phyloP scores from a whole-genome alignment of 805 yeast genomes.

The Candida silvicultrix region DNA sequence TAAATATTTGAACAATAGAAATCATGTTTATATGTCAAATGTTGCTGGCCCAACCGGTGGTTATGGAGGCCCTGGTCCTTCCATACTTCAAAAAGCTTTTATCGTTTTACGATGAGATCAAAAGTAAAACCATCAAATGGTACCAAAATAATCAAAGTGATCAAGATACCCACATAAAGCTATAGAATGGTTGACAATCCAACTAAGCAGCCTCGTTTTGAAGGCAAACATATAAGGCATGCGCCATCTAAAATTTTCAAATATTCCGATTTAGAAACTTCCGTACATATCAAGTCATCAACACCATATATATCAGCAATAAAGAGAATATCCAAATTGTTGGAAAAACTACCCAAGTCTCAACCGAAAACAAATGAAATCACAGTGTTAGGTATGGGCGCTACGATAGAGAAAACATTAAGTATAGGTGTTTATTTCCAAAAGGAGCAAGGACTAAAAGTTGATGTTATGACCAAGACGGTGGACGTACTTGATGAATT shows the following conservation, averaged over 20 bases:
- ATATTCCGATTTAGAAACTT: constrained; percentile 38
- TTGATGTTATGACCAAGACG: constrained; percentile 60
- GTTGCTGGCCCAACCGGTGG: background rate
- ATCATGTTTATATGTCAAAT: background rate
- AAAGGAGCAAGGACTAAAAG: constrained; percentile 38
- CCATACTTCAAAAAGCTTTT: too few species aligned
- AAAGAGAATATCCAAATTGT: constrained; percentile 51
- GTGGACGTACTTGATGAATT: constrained; percentile 72
- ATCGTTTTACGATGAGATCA: too few species aligned
- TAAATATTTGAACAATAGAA: too few species aligned
- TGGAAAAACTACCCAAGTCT: constrained; percentile 40
- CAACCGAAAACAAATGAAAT: constrained; percentile 39
- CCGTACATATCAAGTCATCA: constrained; percentile 50
- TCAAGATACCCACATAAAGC: background rate
- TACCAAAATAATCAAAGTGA: background rate
- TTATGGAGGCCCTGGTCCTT: background rate
- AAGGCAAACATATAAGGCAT: constrained; percentile 44
- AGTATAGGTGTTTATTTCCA: constrained; percentile 57
- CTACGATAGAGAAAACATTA: constrained; percentile 57
- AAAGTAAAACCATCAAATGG: too few species aligned
- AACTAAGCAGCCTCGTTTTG: constrained; percentile 11
- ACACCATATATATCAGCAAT: constrained; percentile 74
- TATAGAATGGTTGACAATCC: background rate
- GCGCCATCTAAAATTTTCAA: constrained; percentile 41
- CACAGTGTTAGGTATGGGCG: constrained; percentile 71